Evolutionary conservation across 441 rosid species (phyloP).

Genomic region (Pelargonium fulgidum): DNA sequence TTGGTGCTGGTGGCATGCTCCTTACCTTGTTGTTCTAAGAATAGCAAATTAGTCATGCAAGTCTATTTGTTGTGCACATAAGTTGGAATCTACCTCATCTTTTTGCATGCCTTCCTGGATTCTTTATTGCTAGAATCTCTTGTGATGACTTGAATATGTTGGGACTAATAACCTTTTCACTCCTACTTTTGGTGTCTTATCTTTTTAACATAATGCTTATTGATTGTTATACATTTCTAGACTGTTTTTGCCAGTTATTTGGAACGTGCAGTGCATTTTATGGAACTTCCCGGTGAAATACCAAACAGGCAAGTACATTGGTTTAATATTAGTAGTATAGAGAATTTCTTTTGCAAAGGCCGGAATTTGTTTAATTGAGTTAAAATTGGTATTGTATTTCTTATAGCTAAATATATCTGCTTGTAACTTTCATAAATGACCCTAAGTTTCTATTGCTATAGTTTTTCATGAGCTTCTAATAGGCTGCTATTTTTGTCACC

Average conservation of each 20-base stretch:
- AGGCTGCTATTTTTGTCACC: constrained; percentile 19
- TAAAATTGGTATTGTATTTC: constrained; percentile 2
- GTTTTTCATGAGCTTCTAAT: constrained; percentile 22
- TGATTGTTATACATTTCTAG: constrained; percentile 33
- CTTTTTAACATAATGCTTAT: constrained; percentile 13
- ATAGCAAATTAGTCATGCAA: background rate
- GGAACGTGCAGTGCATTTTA: constrained; percentile 92
- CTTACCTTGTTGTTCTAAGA: background rate
- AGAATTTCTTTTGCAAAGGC: background rate
- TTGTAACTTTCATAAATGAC: constrained; percentile 11
- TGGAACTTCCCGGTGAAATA: constrained; percentile 99
- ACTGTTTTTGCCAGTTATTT: constrained; percentile 80
- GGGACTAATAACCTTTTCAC: background rate
- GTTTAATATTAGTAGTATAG: constrained; percentile 2
- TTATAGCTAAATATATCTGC: background rate
- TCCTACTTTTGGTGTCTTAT: background rate
- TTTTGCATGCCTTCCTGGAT: background rate
- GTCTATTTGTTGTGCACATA: background rate
- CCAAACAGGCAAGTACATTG: constrained; percentile 72
- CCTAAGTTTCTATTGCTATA: constrained; percentile 10
- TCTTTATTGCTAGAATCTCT: constrained; percentile 5
- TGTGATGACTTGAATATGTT: background rate
- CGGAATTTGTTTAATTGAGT: constrained; percentile 9
- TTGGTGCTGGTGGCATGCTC: background rate
- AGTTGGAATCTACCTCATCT: background rate